These are phyloP conservation scores for Phytophthora citricola DNA, from an alignment of 352 stramenopile species.

Conservation along the genomic window DNA sequence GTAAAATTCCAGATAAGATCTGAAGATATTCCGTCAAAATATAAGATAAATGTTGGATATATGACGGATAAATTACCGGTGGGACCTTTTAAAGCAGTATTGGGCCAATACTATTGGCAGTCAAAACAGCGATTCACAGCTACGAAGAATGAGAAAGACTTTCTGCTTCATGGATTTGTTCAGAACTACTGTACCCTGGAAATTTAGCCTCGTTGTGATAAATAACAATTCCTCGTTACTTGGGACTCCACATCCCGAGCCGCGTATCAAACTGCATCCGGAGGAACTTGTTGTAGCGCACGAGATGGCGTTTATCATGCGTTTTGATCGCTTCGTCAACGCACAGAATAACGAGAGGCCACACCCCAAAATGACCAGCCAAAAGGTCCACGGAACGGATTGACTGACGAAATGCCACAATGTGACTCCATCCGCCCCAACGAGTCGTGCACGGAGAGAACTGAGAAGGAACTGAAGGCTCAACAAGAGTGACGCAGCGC, in stretches of 20 bases:
- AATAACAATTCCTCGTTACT: conserved; percentile 13
- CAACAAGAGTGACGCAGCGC: conserved; percentile 43
- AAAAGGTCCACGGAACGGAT: conserved; percentile 70
- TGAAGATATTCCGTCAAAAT: too few relatives aligned
- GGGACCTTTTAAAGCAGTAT: too few relatives aligned
- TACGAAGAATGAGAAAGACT: too few relatives aligned
- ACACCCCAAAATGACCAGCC: conserved; percentile 54
- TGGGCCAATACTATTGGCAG: too few relatives aligned
- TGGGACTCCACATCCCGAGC: conserved; percentile 90
- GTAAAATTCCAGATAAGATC: too few relatives aligned
- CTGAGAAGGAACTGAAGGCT: conserved; percentile 59
- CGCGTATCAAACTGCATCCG: conserved; percentile 91
- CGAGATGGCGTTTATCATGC: conserved; percentile 77
- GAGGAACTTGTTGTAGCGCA: conserved; percentile 86
- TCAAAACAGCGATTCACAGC: too few relatives aligned
- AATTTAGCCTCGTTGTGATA: too few relatives aligned
- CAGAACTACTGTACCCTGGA: too few relatives aligned
- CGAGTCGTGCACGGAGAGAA: conserved; percentile 48
- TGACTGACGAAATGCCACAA: conserved; percentile 56
- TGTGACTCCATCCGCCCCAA: conserved; percentile 56
- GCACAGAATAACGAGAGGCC: conserved; percentile 65
- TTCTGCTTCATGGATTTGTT: too few relatives aligned
- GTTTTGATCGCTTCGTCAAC: conserved; percentile 78
- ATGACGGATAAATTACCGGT: too few relatives aligned
- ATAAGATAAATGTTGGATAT: too few relatives aligned